phyloP scores from a whole-genome alignment of 805 yeast genomes.

The Yarrowia deformans region DNA sequence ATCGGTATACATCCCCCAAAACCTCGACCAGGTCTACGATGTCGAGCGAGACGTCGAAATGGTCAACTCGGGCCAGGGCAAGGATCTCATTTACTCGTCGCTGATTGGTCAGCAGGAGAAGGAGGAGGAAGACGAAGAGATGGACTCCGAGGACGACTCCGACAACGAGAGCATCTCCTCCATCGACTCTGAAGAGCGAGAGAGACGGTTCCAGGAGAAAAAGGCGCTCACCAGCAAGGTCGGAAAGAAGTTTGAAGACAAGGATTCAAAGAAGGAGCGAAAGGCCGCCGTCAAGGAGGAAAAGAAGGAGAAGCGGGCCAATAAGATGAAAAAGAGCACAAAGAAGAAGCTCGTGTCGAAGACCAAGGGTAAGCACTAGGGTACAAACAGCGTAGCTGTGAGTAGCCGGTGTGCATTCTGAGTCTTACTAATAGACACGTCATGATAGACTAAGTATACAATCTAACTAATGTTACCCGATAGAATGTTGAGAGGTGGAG shows the following conservation, averaged over 20 bases:
- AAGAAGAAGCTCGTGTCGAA: conserved; percentile 24
- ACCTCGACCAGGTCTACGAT: conserved; percentile 55
- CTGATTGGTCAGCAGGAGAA: conserved; percentile 46
- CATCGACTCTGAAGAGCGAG: conserved; percentile 44
- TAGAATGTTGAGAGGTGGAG: too few relatives aligned
- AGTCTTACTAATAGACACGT: too few relatives aligned
- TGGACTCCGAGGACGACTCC: conserved; percentile 44
- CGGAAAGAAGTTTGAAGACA: conserved; percentile 82
- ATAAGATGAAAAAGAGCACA: conserved; percentile 72
- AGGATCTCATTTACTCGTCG: conserved; percentile 63
- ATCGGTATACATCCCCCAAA: conserved; percentile 81
- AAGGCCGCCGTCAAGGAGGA: conserved; percentile 79
- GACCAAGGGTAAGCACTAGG: conserved; percentile 30
- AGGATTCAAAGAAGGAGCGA: conserved; percentile 76
- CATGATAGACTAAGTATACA: too few relatives aligned
- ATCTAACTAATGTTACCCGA: too few relatives aligned
- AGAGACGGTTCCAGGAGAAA: conserved; percentile 58
- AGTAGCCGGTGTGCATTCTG: too few relatives aligned
- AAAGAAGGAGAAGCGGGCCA: conserved; percentile 78
- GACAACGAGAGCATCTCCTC: conserved; percentile 46
- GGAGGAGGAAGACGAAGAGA: conserved; percentile 43
- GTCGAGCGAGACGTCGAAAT: conserved; percentile 77
- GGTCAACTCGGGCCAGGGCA: conserved; percentile 79
- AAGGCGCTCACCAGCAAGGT: conserved; percentile 51
- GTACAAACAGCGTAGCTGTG: background rate